phyloP scores from a whole-genome alignment of 2,329 filamentous ascomycete species.

The Cercospora berteroae region DNA sequence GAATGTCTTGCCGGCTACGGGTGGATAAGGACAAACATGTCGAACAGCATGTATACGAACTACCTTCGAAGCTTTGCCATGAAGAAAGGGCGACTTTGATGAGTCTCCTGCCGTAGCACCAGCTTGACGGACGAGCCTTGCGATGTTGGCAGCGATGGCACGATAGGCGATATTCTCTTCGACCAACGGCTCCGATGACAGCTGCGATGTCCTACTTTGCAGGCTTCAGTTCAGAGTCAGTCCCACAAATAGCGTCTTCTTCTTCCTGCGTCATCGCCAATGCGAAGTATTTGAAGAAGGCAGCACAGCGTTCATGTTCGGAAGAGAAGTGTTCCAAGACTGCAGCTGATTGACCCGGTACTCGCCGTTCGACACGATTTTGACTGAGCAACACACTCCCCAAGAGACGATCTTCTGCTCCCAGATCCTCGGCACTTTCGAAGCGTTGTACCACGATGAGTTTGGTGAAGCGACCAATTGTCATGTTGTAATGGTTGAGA shows the following conservation, averaged over 20 bases:
- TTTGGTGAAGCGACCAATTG: slow-evolving; percentile 1
- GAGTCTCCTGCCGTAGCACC: no score
- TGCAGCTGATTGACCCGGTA: neutral
- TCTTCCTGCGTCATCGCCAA: neutral
- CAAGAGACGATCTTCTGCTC: neutral
- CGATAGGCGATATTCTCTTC: no score
- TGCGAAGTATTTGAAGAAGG: neutral
- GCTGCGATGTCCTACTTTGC: neutral
- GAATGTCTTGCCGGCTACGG: no score
- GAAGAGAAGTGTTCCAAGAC: neutral
- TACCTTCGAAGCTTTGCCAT: no score
- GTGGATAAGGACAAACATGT: no score
- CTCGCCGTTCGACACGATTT: neutral
- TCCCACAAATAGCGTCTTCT: neutral
- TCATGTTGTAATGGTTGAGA: slow-evolving; percentile 56
- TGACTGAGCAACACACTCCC: neutral
- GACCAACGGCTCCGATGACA: no score
- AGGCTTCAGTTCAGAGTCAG: neutral
- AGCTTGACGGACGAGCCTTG: no score
- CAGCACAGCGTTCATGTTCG: neutral
- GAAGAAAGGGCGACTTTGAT: no score
- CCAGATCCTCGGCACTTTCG: neutral
- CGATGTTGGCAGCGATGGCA: no score
- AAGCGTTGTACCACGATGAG: neutral
- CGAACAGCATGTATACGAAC: no score